Evolutionary conservation across 2,329 filamentous ascomycete genomes (phyloP).

Genomic region (Colletotrichum kahawae): DNA sequence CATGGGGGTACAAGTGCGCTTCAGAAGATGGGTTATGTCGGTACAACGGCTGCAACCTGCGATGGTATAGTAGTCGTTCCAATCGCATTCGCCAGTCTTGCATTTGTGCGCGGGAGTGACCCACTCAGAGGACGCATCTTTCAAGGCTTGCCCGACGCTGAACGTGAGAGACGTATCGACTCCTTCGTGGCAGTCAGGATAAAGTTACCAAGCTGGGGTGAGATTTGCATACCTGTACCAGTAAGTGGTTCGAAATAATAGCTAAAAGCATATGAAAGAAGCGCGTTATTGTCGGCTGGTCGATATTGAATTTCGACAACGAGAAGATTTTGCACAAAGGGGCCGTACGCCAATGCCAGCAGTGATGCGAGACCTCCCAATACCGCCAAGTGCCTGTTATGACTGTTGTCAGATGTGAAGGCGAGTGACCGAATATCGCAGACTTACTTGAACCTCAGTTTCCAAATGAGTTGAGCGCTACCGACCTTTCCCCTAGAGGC

Average conservation of each 20-base stretch:
- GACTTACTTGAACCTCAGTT: conserved; percentile 10
- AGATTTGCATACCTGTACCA: not conserved
- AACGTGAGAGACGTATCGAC: not conserved
- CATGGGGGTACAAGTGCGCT: not conserved
- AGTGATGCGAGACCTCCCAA: conserved; percentile 9
- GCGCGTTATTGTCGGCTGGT: not conserved
- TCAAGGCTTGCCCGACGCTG: not conserved
- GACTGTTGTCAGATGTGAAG: not conserved
- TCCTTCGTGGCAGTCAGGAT: not conserved
- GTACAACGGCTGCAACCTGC: not conserved
- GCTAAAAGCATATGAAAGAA: not conserved
- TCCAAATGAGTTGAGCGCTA: conserved; percentile 5
- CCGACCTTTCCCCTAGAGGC: conserved; percentile 6
- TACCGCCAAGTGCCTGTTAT: not conserved
- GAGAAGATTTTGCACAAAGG: conserved; percentile 10
- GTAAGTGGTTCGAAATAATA: not conserved
- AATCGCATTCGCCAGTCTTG: not conserved
- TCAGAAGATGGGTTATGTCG: not conserved
- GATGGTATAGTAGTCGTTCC: not conserved
- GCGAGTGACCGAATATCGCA: not conserved
- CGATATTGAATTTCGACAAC: not conserved
- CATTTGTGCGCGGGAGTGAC: not conserved
- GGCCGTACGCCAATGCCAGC: conserved; percentile 9
- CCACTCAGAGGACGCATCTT: not conserved
- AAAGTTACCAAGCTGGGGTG: not conserved